phyloP scores from a whole-genome alignment of 306 rosid species.

The Cicer chorassanicum region DNA sequence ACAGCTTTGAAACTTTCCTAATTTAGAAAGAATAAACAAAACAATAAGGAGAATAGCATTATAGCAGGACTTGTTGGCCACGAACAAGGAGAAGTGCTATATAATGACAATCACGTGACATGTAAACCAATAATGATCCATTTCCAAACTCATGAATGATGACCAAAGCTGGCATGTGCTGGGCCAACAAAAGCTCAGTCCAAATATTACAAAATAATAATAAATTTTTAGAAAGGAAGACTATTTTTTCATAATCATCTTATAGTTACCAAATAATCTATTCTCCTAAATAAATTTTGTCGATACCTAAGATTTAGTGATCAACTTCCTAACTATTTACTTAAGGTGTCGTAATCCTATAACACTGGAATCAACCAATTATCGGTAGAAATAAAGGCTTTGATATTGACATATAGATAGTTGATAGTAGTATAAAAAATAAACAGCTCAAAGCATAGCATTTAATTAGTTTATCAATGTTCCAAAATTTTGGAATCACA shows the following conservation, averaged over 20 bases:
- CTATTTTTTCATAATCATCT: no score
- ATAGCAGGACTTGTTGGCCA: constrained; percentile 2
- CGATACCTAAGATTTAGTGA: no score
- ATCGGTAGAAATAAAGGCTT: no score
- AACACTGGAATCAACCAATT: no score
- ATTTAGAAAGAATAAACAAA: constrained; percentile 27
- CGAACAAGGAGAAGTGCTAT: constrained; percentile 22
- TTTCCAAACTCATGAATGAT: constrained; percentile 23
- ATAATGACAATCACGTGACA: constrained; percentile 45
- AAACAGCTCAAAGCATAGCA: no score
- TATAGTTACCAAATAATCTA: no score
- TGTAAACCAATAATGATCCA: constrained; percentile 45
- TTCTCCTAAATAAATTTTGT: no score
- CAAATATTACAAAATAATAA: background rate
- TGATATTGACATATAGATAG: no score
- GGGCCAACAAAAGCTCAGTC: constrained; percentile 22
- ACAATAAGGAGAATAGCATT: background rate
- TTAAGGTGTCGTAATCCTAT: no score
- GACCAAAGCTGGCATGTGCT: constrained; percentile 46
- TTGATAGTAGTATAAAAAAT: no score
- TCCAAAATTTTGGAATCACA: constrained; percentile 33
- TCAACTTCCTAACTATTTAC: no score
- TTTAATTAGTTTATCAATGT: constrained; percentile 9
- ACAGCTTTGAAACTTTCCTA: constrained; percentile 9
- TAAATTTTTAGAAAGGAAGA: no score